Percentiles rank a stretch among this genome's conserved stretches.
These are phyloP conservation scores for Carex kokanica DNA, from an alignment of 176 grass and related monocot genomes.

Conservation along the genomic window DNA sequence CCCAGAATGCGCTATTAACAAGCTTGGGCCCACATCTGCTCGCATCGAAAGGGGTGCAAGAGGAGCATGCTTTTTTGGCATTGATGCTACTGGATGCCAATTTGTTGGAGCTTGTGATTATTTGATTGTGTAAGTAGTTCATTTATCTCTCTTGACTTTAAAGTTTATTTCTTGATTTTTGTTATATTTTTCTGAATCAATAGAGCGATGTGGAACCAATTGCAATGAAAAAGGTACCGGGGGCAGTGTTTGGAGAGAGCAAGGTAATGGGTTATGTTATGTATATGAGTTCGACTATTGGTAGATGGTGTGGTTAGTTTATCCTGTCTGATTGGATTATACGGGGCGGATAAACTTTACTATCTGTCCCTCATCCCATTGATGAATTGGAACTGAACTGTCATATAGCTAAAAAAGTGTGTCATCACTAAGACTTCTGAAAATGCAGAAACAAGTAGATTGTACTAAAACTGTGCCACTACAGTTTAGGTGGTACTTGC, in stretches of 20 bases:
- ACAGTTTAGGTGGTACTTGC: neutral
- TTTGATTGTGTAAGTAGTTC: constrained; percentile 87
- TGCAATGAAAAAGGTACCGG: neutral
- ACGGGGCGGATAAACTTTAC: neutral
- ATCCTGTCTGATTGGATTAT: neutral
- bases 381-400: neutral
- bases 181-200: neutral
- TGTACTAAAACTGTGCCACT: neutral
- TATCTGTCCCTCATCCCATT: neutral
- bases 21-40: constrained; percentile 57
- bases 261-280: neutral
- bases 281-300: neutral
- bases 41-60: constrained; percentile 73
- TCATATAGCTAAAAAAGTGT: neutral
- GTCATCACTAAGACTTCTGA: neutral
- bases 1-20: constrained; percentile 83
- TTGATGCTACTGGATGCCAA: constrained; percentile 59
- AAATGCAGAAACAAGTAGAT: neutral
- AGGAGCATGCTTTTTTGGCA: constrained; percentile 71
- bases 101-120: constrained; percentile 91
- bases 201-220: neutral
- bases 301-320: neutral
- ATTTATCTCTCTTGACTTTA: neutral
- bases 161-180: constrained; percentile 20
- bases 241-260: neutral